Evolutionary conservation across 2,329 filamentous ascomycete species (phyloP).

Genomic region (Diaporthe batatas): DNA sequence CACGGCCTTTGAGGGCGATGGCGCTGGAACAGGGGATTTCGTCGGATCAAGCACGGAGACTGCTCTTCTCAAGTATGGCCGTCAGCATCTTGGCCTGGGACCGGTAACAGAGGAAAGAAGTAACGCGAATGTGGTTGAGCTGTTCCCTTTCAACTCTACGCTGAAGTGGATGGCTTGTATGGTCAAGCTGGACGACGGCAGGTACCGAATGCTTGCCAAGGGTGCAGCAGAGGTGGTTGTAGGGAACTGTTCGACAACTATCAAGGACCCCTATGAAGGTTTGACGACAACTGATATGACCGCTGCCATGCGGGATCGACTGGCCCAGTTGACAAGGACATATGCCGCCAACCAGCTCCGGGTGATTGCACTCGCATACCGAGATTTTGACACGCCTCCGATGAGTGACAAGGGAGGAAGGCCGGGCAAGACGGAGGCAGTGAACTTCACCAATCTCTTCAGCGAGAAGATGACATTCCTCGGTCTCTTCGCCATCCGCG

Average conservation of each 20-base stretch:
- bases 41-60: conserved; percentile 85
- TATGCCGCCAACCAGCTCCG: conserved; percentile 39
- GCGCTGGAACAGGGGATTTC: conserved; percentile 70
- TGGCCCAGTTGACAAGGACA: neutral
- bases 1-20: conserved; percentile 76
- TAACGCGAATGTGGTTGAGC: conserved; percentile 64
- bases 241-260: conserved; percentile 57
- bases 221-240: conserved; percentile 65
- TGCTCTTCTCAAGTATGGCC: conserved; percentile 77
- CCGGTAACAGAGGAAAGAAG: conserved; percentile 71
- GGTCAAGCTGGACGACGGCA: conserved; percentile 64
- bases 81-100: conserved; percentile 74
- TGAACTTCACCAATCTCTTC: conserved; percentile 26
- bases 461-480: conserved; percentile 37
- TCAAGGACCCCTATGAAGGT: conserved; percentile 45
- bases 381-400: conserved; percentile 76
- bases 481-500: conserved; percentile 52
- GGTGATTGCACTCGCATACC: conserved; percentile 73
- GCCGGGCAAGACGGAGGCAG: conserved; percentile 57
- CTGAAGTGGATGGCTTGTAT: conserved; percentile 79
- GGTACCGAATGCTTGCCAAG: conserved; percentile 69
- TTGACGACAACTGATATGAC: conserved; percentile 10
- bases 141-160: conserved; percentile 53
- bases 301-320: neutral
- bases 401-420: conserved; percentile 70